These are phyloP conservation scores for Ziziphus jujuba DNA, from an alignment of 306 rosid species.

Conservation along the genomic window DNA sequence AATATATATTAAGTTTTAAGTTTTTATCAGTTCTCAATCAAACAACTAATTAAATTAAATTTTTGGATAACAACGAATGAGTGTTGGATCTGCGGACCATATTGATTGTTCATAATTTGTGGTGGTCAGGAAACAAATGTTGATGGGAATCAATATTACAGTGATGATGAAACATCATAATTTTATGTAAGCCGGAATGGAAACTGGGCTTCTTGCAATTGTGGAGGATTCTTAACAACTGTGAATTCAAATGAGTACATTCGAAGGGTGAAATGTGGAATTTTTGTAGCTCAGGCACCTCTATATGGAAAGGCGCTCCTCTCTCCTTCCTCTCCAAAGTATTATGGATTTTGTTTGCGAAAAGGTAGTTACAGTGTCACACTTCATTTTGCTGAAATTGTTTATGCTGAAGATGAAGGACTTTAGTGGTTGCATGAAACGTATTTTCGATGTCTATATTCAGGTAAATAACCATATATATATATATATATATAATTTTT, in stretches of 20 bases:
- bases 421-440: too few relatives aligned
- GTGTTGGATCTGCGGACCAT: too few relatives aligned
- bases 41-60: too few relatives aligned
- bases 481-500: too few relatives aligned
- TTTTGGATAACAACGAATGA: too few relatives aligned
- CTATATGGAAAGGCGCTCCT: conserved; percentile 23
- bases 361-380: conserved; percentile 27
- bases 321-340: conserved; percentile 26
- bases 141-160: conserved; percentile 10
- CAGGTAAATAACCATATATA: too few relatives aligned
- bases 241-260: conserved; percentile 11
- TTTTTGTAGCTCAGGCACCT: neutral
- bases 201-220: conserved; percentile 27
- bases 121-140: conserved; percentile 13
- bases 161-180: conserved; percentile 8
- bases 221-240: neutral
- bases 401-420: too few relatives aligned
- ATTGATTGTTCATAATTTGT: conserved; percentile 33
- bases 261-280: conserved; percentile 4
- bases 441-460: too few relatives aligned
- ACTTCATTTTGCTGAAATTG: conserved; percentile 32
- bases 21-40: too few relatives aligned
- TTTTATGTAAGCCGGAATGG: conserved; percentile 8
- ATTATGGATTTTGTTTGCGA: conserved; percentile 29
- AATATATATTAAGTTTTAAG: too few relatives aligned